These are phyloP conservation scores for Dacryopinax spathularia DNA, from an alignment of 768 basidiomycete species.

Conservation along the genomic window DNA sequence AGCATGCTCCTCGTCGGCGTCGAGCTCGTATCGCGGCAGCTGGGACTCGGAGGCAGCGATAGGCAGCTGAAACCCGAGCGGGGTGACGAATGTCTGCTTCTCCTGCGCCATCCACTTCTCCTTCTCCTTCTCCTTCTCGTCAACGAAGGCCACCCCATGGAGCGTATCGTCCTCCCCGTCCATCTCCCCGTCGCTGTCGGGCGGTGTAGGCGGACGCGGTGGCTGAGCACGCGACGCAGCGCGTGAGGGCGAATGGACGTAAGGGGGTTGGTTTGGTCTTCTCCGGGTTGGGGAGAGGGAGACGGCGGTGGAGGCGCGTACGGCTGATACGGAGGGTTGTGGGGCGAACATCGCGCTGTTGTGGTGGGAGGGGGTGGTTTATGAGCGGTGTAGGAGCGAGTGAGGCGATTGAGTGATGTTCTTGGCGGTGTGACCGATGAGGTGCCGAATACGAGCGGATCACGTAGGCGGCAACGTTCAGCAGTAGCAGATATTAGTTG, in stretches of 20 bases:
- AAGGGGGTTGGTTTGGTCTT: background rate
- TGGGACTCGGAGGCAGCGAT: background rate
- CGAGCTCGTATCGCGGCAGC: background rate
- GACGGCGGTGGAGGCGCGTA: no score
- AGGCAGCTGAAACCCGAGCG: background rate
- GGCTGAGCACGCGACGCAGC: background rate
- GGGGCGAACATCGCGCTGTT: no score
- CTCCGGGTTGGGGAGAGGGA: background rate
- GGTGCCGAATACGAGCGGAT: no score
- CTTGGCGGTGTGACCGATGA: no score
- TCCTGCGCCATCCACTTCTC: background rate
- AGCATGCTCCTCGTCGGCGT: background rate
- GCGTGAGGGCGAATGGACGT: background rate
- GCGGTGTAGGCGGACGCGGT: background rate
- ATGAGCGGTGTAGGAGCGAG: no score
- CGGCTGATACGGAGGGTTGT: no score
- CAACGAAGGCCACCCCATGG: background rate
- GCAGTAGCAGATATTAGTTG: no score
- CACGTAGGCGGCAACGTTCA: no score
- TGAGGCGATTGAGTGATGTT: no score
- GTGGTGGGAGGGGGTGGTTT: no score
- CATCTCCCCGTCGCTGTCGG: background rate
- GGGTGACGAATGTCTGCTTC: background rate
- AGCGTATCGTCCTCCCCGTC: no score
- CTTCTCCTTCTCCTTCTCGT: background rate